These are phyloP conservation scores for Onygena corvina DNA, from an alignment of 2,329 filamentous ascomycete genomes.

Conservation along the genomic window DNA sequence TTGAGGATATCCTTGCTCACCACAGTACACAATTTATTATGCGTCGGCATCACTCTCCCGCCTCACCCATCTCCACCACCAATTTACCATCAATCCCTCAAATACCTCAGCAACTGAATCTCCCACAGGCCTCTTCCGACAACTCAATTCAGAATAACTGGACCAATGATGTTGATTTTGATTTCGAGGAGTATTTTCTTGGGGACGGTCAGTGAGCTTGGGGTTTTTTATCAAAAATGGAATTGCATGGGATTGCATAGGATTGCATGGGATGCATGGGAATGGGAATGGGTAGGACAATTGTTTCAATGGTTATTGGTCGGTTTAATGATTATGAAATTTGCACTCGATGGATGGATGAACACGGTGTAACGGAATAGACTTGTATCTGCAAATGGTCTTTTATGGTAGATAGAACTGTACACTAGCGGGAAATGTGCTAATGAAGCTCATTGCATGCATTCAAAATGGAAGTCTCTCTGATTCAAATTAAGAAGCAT, in stretches of 20 bases:
- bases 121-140: background rate
- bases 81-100: background rate
- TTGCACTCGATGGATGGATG: background rate
- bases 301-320: background rate
- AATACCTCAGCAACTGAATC: background rate
- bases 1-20: slow-evolving; percentile 8
- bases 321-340: background rate
- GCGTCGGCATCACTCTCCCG: slow-evolving; percentile 7
- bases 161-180: slow-evolving; percentile 11
- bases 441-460: background rate
- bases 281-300: background rate
- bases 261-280: background rate
- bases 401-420: slow-evolving; percentile 1
- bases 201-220: background rate
- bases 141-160: background rate
- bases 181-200: slow-evolving; percentile 13
- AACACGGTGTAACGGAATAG: background rate
- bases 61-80: background rate
- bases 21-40: slow-evolving; percentile 10
- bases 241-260: background rate
- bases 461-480: background rate
- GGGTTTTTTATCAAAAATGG: slow-evolving; percentile 1
- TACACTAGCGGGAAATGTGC: background rate
- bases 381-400: background rate
- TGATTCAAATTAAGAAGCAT: background rate